These are phyloP conservation scores for Ceratocystis albifundus DNA, from an alignment of 2,329 filamentous ascomycete species.

Conservation along the genomic window DNA sequence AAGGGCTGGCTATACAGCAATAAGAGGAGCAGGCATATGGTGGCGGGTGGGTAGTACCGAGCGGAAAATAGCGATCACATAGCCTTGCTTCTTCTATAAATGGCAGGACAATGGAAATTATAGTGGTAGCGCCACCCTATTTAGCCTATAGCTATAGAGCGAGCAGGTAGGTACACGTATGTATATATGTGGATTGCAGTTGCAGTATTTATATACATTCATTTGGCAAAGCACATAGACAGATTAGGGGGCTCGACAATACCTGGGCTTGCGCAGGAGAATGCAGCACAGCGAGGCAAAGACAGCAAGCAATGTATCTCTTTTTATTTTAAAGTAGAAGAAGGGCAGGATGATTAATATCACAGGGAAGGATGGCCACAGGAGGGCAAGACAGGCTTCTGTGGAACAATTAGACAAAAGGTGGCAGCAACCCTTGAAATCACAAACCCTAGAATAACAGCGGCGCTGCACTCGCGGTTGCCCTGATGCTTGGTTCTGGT, in stretches of 20 bases:
- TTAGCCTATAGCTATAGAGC: not conserved
- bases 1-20: too few relatives aligned
- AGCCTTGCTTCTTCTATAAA: slow-evolving; percentile 9
- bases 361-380: too few relatives aligned
- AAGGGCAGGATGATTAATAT: not conserved
- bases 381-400: too few relatives aligned
- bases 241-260: not conserved
- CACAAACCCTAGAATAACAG: not conserved
- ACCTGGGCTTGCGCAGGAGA: not conserved
- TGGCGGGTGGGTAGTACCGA: not conserved
- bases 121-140: not conserved
- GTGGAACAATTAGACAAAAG: not conserved
- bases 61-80: not conserved
- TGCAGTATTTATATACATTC: not conserved
- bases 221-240: not conserved
- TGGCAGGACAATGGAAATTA: not conserved
- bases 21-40: not conserved
- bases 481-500: not conserved
- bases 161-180: not conserved
- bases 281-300: not conserved
- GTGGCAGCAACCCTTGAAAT: not conserved
- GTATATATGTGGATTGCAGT: not conserved
- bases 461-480: not conserved
- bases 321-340: not conserved
- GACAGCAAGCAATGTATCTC: not conserved